These are phyloP conservation scores for carrot (Daucus carota) DNA, from an alignment of 129 eudicot genomes.

Conservation along the genomic window DNA sequence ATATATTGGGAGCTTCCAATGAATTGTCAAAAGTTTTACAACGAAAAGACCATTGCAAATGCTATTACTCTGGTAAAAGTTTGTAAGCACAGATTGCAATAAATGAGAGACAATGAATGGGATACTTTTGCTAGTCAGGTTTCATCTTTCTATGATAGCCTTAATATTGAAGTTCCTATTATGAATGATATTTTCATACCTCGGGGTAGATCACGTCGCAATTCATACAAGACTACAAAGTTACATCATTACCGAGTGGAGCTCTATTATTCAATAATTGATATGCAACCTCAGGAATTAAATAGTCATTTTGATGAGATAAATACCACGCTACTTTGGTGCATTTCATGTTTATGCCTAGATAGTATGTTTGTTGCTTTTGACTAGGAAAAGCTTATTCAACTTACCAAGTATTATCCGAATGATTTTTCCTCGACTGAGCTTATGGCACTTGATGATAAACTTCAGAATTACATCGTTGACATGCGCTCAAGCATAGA, in stretches of 20 bases:
- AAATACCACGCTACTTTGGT: background rate
- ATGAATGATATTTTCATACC: background rate
- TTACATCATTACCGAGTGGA: background rate
- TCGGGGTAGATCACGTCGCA: background rate
- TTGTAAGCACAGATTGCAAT: background rate
- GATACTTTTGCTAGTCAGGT: too few relatives aligned
- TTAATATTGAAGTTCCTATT: background rate
- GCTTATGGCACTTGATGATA: too few relatives aligned
- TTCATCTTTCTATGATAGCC: too few relatives aligned
- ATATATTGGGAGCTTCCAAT: background rate
- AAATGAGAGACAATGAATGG: background rate
- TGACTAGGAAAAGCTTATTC: too few relatives aligned
- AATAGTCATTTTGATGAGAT: background rate
- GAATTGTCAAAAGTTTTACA: background rate
- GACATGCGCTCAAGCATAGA: background rate
- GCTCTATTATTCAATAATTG: background rate
- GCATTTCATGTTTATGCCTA: background rate
- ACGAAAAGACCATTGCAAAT: background rate
- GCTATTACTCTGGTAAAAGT: too few relatives aligned
- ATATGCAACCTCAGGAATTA: background rate
- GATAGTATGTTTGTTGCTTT: background rate
- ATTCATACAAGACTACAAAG: background rate
- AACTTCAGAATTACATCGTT: background rate
- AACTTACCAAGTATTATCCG: too few relatives aligned
- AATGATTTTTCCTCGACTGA: too few relatives aligned